Percentiles rank a stretch among this genome's conserved stretches.
Evolutionary conservation across 2,329 filamentous ascomycete species (phyloP).

Genomic region (Neospermospora avenae): DNA sequence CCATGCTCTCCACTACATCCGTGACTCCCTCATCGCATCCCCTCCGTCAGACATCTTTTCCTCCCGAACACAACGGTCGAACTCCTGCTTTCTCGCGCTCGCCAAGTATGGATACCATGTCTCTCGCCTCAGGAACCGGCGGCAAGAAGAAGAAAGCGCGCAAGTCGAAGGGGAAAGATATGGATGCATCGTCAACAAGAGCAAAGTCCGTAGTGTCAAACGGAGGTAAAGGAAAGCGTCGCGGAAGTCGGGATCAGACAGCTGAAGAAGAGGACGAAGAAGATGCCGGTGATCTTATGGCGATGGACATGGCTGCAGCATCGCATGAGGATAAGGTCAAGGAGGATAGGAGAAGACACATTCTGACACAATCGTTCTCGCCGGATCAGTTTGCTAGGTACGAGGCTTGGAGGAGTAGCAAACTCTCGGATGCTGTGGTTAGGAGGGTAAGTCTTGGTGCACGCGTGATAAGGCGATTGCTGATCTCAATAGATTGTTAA

Average conservation of each 20-base stretch:
- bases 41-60: constrained; percentile 78
- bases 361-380: constrained; percentile 64
- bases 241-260: constrained; percentile 43
- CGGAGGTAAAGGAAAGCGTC: constrained; percentile 40
- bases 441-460: constrained; percentile 51
- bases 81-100: constrained; percentile 53
- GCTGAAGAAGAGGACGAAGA: constrained; percentile 53
- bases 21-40: constrained; percentile 57
- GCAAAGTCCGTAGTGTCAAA: constrained; percentile 44
- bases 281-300: constrained; percentile 42
- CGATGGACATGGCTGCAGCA: constrained; percentile 56
- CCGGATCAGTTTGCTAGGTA: constrained; percentile 66
- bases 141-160: constrained; percentile 57
- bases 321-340: constrained; percentile 67
- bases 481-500: constrained; percentile 60
- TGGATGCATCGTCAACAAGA: constrained; percentile 47
- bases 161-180: constrained; percentile 56
- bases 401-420: constrained; percentile 66
- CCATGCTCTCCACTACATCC: constrained; percentile 55
- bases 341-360: constrained; percentile 53
- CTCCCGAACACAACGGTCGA: constrained; percentile 53
- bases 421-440: constrained; percentile 65
- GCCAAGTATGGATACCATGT: constrained; percentile 60
- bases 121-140: constrained; percentile 57
- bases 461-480: neutral